These are phyloP conservation scores for Colletotrichum agaves DNA, from an alignment of 2,329 filamentous ascomycete species.

Conservation along the genomic window DNA sequence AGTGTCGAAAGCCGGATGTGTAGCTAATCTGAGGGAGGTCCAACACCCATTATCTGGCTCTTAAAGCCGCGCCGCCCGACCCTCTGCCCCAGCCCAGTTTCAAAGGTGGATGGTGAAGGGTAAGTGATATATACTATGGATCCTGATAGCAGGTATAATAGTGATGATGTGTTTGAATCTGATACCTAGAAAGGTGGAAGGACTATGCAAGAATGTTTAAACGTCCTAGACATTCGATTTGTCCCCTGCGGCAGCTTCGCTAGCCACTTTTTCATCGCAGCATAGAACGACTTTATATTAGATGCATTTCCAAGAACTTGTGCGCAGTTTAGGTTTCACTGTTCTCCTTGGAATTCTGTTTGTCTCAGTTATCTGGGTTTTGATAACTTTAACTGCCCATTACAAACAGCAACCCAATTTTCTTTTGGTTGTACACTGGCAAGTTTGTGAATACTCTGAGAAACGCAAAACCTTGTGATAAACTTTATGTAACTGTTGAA, in stretches of 20 bases:
- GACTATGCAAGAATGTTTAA: accelerated
- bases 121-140: neutral
- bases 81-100: neutral
- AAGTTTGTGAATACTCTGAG: too few relatives aligned
- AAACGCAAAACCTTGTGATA: too few relatives aligned
- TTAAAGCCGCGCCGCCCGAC: neutral
- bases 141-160: accelerated
- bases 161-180: neutral
- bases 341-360: accelerated
- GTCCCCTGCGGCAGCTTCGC: neutral
- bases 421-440: too few relatives aligned
- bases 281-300: accelerated
- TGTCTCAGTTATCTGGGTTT: neutral
- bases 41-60: accelerated
- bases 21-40: neutral
- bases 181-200: accelerated
- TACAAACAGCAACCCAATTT: too few relatives aligned
- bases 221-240: neutral
- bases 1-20: neutral
- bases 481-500: too few relatives aligned
- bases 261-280: neutral
- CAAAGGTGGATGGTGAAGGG: neutral
- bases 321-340: accelerated
- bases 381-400: too few relatives aligned
- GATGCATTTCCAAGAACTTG: accelerated